phyloP scores from a whole-genome alignment of 805 yeast species.

The Wickerhamiella siamensis region DNA sequence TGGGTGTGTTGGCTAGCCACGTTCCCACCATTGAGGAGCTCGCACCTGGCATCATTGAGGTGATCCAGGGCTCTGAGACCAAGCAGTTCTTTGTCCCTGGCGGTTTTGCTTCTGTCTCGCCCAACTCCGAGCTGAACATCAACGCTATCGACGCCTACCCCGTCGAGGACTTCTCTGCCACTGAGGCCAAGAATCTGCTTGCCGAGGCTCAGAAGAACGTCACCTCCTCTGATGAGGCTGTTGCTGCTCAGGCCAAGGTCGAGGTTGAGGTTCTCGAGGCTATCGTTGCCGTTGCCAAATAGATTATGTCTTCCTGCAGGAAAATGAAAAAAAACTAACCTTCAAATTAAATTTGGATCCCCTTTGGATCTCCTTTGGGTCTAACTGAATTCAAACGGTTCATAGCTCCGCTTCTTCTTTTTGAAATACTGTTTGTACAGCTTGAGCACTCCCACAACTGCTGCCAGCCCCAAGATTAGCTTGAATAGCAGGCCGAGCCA shows the following conservation, averaged over 20 bases:
- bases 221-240: constrained; percentile 64
- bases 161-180: constrained; percentile 70
- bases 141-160: constrained; percentile 94
- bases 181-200: constrained; percentile 60
- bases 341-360: not conserved
- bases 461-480: not conserved
- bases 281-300: constrained; percentile 67
- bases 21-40: constrained; percentile 95
- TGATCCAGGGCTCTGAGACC: constrained; percentile 63
- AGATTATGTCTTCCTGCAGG: constrained; percentile 20
- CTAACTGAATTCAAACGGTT: constrained; percentile 6
- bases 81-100: constrained; percentile 84
- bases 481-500: constrained; percentile 5
- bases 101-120: constrained; percentile 92
- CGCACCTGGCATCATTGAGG: constrained; percentile 88
- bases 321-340: not conserved
- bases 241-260: constrained; percentile 88
- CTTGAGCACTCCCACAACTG: constrained; percentile 1
- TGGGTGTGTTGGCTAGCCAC: constrained; percentile 95
- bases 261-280: constrained; percentile 95
- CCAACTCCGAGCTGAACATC: constrained; percentile 79
- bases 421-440: constrained; percentile 2
- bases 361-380: too few relatives aligned
- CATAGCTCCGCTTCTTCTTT: constrained; percentile 8
- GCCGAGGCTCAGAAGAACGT: constrained; percentile 91